A percentile compares a stretch with the other conserved stretches of the same genome.
phyloP scores from a whole-genome alignment of 169 alveolate genomes.

The Cryptosporidium viatorum region DNA sequence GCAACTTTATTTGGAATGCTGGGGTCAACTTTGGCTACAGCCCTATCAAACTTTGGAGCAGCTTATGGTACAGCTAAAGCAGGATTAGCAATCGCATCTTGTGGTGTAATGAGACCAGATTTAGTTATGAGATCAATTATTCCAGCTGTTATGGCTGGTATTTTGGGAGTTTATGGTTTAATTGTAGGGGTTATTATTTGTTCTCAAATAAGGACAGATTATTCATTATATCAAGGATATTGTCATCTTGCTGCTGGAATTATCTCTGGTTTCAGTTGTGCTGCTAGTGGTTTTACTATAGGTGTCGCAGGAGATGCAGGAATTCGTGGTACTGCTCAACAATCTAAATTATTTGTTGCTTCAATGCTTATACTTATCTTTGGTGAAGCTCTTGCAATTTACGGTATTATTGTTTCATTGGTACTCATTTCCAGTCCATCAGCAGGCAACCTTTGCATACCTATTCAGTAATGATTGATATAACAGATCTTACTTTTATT shows the following conservation, averaged over 20 bases:
- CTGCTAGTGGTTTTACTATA: constrained; percentile 91
- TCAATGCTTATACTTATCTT: constrained; percentile 89
- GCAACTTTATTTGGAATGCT: constrained; percentile 85
- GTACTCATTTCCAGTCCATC: constrained; percentile 77
- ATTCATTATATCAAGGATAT: constrained; percentile 83
- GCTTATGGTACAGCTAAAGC: constrained; percentile 92
- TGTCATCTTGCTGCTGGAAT: constrained; percentile 89
- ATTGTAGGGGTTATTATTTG: constrained; percentile 88
- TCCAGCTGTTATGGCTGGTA: constrained; percentile 93
- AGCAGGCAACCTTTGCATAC: constrained; percentile 25
- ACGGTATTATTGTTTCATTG: constrained; percentile 87
- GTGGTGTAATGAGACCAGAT: constrained; percentile 91
- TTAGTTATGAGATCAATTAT: constrained; percentile 88
- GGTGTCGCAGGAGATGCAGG: constrained; percentile 92
- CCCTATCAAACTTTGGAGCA: constrained; percentile 90
- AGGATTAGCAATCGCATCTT: constrained; percentile 89
- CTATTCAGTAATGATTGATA: constrained; percentile 14
- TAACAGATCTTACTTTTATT: background rate
- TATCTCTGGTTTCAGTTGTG: constrained; percentile 88
- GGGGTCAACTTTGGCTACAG: constrained; percentile 88
- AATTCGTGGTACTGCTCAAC: constrained; percentile 88
- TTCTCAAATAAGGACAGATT: constrained; percentile 82
- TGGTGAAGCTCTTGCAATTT: constrained; percentile 90
- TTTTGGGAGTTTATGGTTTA: constrained; percentile 91
- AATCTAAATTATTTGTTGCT: constrained; percentile 88